Evolutionary conservation across 2,329 filamentous ascomycete genomes (phyloP).

Genomic region (Aspergillus transmontanensis): DNA sequence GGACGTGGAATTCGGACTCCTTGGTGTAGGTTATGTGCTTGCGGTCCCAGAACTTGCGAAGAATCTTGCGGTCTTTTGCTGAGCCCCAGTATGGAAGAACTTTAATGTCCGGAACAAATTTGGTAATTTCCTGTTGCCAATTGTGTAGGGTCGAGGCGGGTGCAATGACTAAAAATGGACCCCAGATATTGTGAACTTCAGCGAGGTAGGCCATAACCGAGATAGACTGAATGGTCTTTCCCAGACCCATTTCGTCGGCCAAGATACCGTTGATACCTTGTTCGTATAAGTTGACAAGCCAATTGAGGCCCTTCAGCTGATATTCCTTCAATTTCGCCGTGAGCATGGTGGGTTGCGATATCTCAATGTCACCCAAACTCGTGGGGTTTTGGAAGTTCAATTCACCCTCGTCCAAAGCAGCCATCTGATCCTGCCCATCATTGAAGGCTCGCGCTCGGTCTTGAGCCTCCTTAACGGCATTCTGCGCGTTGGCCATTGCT

Average conservation of each 20-base stretch:
- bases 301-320: slow-evolving; percentile 98
- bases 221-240: slow-evolving; percentile 98
- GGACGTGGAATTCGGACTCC: slow-evolving; percentile 91
- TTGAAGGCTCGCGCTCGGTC: slow-evolving; percentile 93
- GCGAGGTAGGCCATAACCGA: slow-evolving; percentile 99
- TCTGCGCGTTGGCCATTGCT: slow-evolving; percentile 93
- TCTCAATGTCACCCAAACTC: slow-evolving; percentile 88
- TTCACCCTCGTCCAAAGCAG: slow-evolving; percentile 87
- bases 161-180: slow-evolving; percentile 93
- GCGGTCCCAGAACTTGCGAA: slow-evolving; percentile 98
- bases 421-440: slow-evolving; percentile 65
- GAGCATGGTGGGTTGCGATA: slow-evolving; percentile 91
- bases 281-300: slow-evolving; percentile 98
- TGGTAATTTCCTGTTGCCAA: slow-evolving; percentile 97
- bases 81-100: slow-evolving; percentile 97
- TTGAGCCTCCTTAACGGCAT: slow-evolving; percentile 91
- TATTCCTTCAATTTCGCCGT: slow-evolving; percentile 97
- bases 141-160: slow-evolving; percentile 97
- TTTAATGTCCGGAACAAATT: slow-evolving; percentile 92
- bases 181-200: slow-evolving; percentile 97
- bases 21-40: slow-evolving; percentile 95
- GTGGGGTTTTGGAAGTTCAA: slow-evolving; percentile 99
- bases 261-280: slow-evolving; percentile 99
- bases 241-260: slow-evolving; percentile 98
- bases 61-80: slow-evolving; percentile 88